These are phyloP conservation scores for Acer negundo DNA, from an alignment of 345 rosid species.

Conservation along the genomic window DNA sequence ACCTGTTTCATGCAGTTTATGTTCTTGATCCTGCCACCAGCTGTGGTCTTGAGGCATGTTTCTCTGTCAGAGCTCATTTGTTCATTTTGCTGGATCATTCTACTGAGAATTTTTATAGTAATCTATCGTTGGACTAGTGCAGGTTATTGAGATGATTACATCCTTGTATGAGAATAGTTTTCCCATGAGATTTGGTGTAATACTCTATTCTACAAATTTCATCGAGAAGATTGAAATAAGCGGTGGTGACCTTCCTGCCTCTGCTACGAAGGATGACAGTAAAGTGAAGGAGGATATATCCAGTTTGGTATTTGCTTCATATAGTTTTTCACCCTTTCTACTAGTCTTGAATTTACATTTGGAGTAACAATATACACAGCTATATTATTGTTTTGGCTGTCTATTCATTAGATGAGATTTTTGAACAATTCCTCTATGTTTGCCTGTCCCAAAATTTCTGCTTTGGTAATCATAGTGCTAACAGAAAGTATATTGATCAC, in stretches of 20 bases:
- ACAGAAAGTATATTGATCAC: slow-evolving; percentile 6
- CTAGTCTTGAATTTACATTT: neutral
- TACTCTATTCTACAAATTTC: slow-evolving; percentile 71
- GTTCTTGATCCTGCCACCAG: slow-evolving; percentile 87
- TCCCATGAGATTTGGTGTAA: slow-evolving; percentile 92
- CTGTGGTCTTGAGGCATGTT: slow-evolving; percentile 90
- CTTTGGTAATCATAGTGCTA: slow-evolving; percentile 10
- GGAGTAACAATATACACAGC: neutral
- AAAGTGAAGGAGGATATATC: slow-evolving; percentile 74
- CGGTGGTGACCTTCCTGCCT: slow-evolving; percentile 50
- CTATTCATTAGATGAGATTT: slow-evolving; percentile 1
- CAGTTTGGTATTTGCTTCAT: slow-evolving; percentile 66
- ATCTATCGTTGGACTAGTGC: slow-evolving; percentile 40
- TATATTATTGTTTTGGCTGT: slow-evolving; percentile 5
- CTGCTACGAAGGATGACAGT: slow-evolving; percentile 37
- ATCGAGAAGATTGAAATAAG: slow-evolving; percentile 44
- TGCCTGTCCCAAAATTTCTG: neutral
- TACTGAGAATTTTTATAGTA: slow-evolving; percentile 20
- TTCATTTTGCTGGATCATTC: neutral
- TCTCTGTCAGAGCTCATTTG: slow-evolving; percentile 11
- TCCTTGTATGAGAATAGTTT: slow-evolving; percentile 76
- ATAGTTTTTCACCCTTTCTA: slow-evolving; percentile 12
- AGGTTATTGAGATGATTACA: slow-evolving; percentile 74
- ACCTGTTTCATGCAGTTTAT: slow-evolving; percentile 92
- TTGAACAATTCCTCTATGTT: neutral